A percentile compares a stretch with the other conserved stretches of the same genome.
These are phyloP conservation scores for Cruciata laevipes DNA, from an alignment of 257 asterid species.

Conservation along the genomic window DNA sequence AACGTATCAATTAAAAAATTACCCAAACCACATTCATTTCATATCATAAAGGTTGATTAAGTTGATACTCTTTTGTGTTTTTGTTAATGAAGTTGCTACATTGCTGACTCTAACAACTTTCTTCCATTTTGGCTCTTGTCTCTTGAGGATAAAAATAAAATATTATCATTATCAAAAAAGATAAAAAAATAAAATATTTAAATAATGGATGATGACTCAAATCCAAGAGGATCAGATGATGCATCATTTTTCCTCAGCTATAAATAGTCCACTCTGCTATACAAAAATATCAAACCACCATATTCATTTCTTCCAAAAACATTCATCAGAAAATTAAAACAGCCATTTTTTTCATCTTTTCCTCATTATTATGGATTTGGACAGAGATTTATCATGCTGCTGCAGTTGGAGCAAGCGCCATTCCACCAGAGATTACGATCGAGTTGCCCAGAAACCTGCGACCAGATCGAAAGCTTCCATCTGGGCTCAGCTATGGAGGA, in stretches of 20 bases:
- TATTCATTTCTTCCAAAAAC: not conserved
- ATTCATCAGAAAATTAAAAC: not conserved
- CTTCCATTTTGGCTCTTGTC: not conserved
- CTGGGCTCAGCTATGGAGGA: slow-evolving; percentile 67
- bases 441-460: slow-evolving; percentile 13
- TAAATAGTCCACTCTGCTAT: slow-evolving; percentile 14
- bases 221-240: slow-evolving; percentile 6
- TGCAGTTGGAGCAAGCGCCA: slow-evolving; percentile 33
- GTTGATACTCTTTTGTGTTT: not conserved
- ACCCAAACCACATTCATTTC: not conserved
- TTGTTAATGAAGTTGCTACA: not conserved
- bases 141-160: not conserved
- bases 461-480: slow-evolving; percentile 33
- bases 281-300: not conserved
- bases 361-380: slow-evolving; percentile 26
- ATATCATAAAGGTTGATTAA: not conserved
- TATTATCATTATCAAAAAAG: too few relatives aligned
- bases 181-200: not conserved
- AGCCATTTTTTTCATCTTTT: not conserved
- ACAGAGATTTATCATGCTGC: slow-evolving; percentile 16
- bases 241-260: slow-evolving; percentile 12
- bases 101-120: not conserved
- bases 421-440: slow-evolving; percentile 29
- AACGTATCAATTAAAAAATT: not conserved
- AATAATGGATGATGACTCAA: slow-evolving; percentile 2